These are phyloP conservation scores for Exophiala oligosperma DNA, from an alignment of 2,329 filamentous ascomycete species.

Conservation along the genomic window DNA sequence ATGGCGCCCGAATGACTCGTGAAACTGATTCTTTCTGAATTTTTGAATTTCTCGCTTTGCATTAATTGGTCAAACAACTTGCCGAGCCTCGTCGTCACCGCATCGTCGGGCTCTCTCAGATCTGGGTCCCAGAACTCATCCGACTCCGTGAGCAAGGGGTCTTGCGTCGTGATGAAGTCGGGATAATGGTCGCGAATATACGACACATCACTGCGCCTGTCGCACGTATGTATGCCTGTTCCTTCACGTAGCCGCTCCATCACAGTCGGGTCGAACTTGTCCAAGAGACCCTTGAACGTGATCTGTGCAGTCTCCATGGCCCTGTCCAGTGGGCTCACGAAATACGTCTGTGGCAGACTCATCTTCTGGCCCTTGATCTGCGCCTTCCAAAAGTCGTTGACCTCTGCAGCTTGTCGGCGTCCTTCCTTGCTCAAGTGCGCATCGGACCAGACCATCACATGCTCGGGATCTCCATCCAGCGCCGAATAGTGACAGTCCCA, in stretches of 20 bases:
- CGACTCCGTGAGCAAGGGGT: slow-evolving; percentile 53
- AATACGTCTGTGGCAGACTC: slow-evolving; percentile 56
- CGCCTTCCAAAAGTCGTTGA: slow-evolving; percentile 51
- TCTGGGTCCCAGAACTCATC: slow-evolving; percentile 56
- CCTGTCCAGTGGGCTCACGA: slow-evolving; percentile 58
- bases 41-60: slow-evolving; percentile 40
- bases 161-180: slow-evolving; percentile 55
- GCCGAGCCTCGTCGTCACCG: slow-evolving; percentile 48
- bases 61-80: slow-evolving; percentile 56
- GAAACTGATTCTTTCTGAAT: slow-evolving; percentile 51
- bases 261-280: slow-evolving; percentile 48
- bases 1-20: slow-evolving; percentile 63
- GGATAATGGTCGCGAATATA: slow-evolving; percentile 42
- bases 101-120: slow-evolving; percentile 49
- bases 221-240: slow-evolving; percentile 63
- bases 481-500: slow-evolving; percentile 65
- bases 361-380: slow-evolving; percentile 50
- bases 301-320: slow-evolving; percentile 58
- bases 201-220: slow-evolving; percentile 52
- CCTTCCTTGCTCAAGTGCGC: slow-evolving; percentile 57
- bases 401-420: slow-evolving; percentile 51
- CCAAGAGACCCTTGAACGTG: slow-evolving; percentile 46
- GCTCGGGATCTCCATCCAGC: slow-evolving; percentile 53
- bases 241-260: slow-evolving; percentile 63
- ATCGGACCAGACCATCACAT: slow-evolving; percentile 57